Evolutionary conservation across 257 asterid genomes (phyloP), one percentile per base, ranked within the genome.

Genomic region (Nicotiana undulata): DNA sequence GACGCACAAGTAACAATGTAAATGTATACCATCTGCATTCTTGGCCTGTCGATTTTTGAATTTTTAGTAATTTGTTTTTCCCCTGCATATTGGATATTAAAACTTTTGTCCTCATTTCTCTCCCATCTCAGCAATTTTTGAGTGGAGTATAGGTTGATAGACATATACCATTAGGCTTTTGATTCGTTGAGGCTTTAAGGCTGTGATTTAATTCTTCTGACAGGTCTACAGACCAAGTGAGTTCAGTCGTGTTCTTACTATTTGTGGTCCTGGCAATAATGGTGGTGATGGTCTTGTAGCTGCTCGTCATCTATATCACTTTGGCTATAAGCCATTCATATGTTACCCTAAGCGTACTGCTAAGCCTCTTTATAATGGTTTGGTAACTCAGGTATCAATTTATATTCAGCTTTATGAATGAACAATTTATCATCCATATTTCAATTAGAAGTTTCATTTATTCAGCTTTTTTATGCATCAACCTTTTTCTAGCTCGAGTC

Each of bases 211-310:
- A 28, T 64, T 63, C 32, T 58, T 63, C 31, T 80, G 60, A 84
- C 89, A 95, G 99, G 99, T 95, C 29, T 95, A 91, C 76, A 88
- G 84, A 82, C 89, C 92, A 52, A 68, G 82, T 60, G 91, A 91
- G 83, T 82, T 76, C 80, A 89, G 81, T 59, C 97, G 93, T 13
- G 90, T 95, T 76, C 98, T 95, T 83, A 92, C 88, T 81, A 84
- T 95, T 70, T 95, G 98, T 68, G 98, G 98, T 60, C 97, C 99
- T 9, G 99, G 99, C 37, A 95, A 95, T 85, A 95, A 95, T 86
- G 98, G 98, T 22, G 99, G 97, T 26, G 97, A 95, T 85, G 98
- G 99, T 60, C 97, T 95, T 83, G 99, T 95, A 17, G 99, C 96
- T 80, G 98, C 97, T 85, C 97, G 99, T 56, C 99, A 93, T 89